Evolutionary conservation across 140 eudicot genomes (phyloP).

Genomic region (Oenanthe javanica): DNA sequence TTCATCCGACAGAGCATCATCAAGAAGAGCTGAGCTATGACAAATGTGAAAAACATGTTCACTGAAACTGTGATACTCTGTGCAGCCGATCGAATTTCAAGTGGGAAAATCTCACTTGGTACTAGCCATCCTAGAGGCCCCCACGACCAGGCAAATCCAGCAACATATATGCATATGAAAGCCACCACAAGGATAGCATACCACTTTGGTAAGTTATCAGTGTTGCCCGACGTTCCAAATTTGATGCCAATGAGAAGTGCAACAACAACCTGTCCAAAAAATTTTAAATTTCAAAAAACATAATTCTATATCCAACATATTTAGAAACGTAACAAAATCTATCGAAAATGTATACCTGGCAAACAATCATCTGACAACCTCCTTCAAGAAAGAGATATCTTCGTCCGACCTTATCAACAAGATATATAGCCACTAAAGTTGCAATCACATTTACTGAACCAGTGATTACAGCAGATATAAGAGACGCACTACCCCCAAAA

Average conservation of each 20-base stretch:
- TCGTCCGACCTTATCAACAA: conserved; percentile 20
- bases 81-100: conserved; percentile 2
- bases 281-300: neutral
- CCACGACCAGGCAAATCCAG: conserved; percentile 31
- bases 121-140: neutral
- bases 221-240: conserved; percentile 33
- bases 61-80: neutral
- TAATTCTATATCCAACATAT: neutral
- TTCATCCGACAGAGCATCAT: neutral
- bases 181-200: conserved; percentile 37
- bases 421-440: conserved; percentile 17
- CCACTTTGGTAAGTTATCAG: conserved; percentile 30
- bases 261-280: conserved; percentile 35
- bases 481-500: conserved; percentile 16
- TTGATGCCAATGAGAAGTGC: conserved; percentile 28
- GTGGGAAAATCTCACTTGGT: neutral
- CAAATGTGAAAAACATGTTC: neutral
- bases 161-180: conserved; percentile 37
- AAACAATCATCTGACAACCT: conserved; percentile 17
- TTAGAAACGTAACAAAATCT: neutral
- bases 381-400: conserved; percentile 6
- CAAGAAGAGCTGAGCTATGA: neutral
- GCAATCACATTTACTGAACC: conserved; percentile 20
- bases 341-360: neutral
- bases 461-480: conserved; percentile 20